A percentile compares a stretch with the other conserved stretches of the same genome.
These are phyloP conservation scores for Nelumbo lutea DNA, from an alignment of 164 flowering plant genomes.

Conservation along the genomic window DNA sequence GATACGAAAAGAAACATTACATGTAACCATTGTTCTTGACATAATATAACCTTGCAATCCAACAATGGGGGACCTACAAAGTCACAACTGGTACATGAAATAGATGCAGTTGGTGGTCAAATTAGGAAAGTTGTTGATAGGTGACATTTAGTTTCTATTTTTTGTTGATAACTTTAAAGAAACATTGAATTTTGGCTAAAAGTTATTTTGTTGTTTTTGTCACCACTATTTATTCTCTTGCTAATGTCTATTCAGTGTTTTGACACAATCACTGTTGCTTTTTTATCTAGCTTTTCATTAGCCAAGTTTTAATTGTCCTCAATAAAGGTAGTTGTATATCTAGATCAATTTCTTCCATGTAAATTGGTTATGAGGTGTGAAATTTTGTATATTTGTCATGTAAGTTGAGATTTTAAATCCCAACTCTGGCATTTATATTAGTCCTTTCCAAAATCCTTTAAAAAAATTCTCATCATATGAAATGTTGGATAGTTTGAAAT, in stretches of 20 bases:
- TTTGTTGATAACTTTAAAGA: not conserved
- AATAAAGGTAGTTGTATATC: not conserved
- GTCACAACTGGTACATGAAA: slow-evolving; percentile 97
- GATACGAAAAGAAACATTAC: too few species aligned
- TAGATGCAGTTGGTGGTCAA: slow-evolving; percentile 98
- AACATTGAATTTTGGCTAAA: not conserved
- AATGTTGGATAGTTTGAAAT: too few species aligned
- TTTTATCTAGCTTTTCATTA: not conserved
- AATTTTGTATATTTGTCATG: not conserved
- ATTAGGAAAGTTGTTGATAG: slow-evolving; percentile 93
- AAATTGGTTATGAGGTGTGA: not conserved
- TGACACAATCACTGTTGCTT: not conserved
- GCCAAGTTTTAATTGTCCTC: not conserved
- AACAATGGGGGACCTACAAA: slow-evolving; percentile 97
- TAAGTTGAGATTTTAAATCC: too few species aligned
- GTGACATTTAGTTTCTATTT: slow-evolving; percentile 25
- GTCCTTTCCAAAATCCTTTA: too few species aligned
- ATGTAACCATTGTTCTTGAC: not conserved
- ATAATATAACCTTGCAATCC: slow-evolving; percentile 91
- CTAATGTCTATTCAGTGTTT: not conserved
- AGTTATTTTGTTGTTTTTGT: not conserved
- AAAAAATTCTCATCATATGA: too few species aligned
- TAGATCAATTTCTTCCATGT: not conserved
- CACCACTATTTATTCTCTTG: not conserved
- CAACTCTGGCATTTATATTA: too few species aligned